phyloP scores from a whole-genome alignment of 306 rosid genomes.

The Fragaria nilgerrensis region DNA sequence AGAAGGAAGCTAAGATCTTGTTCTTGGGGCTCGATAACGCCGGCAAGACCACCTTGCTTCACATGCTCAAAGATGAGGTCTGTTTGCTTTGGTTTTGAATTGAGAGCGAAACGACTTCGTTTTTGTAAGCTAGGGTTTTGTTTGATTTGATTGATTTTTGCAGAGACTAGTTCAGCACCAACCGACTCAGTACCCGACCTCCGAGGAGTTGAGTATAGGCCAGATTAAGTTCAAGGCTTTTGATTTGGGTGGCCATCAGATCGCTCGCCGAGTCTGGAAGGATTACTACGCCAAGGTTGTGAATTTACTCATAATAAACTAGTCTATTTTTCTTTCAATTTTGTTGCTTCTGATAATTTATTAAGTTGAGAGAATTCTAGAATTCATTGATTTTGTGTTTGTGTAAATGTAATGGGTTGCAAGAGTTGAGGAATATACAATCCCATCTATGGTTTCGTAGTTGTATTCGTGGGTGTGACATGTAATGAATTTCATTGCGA shows the following conservation, averaged over 20 bases:
- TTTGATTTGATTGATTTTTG: background rate
- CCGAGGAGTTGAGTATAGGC: slow-evolving; percentile 82
- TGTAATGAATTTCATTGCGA: background rate
- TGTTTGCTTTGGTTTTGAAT: background rate
- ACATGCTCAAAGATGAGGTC: slow-evolving; percentile 89
- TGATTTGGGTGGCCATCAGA: slow-evolving; percentile 85
- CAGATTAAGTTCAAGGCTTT: slow-evolving; percentile 80
- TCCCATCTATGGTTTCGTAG: too few species aligned
- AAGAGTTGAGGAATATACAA: background rate
- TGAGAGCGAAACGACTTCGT: background rate
- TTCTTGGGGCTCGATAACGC: slow-evolving; percentile 85
- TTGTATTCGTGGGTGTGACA: background rate
- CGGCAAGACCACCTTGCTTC: slow-evolving; percentile 88
- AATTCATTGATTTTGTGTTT: background rate
- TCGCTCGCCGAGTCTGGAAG: slow-evolving; percentile 89
- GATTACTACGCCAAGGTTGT: slow-evolving; percentile 79
- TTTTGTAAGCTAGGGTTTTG: background rate
- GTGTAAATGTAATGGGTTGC: background rate
- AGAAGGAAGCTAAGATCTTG: slow-evolving; percentile 84
- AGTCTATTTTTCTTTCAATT: background rate
- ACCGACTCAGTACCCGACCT: slow-evolving; percentile 80
- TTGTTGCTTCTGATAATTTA: background rate
- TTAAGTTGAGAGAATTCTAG: background rate
- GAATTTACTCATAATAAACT: background rate
- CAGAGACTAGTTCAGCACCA: slow-evolving; percentile 88